Conservation (phyloP, 2,329 filamentous ascomycete species). For the Penicillium hesseltinei region DNA sequence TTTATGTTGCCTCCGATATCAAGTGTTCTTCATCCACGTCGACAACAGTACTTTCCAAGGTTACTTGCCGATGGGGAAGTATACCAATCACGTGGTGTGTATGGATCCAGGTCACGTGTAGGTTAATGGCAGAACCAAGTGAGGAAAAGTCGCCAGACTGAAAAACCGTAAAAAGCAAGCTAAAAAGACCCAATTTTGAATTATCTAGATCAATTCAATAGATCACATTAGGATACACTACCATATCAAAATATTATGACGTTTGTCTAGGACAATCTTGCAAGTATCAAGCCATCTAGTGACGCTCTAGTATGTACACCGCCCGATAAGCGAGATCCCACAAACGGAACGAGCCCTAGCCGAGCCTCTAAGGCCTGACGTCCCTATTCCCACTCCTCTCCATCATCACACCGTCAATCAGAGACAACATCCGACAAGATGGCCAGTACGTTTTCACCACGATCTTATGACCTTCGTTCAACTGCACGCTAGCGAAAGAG, state of each 20-base stretch:
- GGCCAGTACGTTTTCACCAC: conserved; percentile 42
- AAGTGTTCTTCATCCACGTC: neutral
- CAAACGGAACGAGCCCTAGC: conserved; percentile 40
- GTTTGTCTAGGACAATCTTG: neutral
- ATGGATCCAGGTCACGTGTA: neutral
- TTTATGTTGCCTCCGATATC: no score
- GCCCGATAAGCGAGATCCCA: conserved; percentile 43
- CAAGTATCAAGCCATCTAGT: neutral
- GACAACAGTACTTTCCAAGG: neutral
- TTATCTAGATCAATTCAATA: neutral
- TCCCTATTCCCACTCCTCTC: conserved; percentile 30
- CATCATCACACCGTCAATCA: conserved; percentile 41
- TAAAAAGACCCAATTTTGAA: neutral
- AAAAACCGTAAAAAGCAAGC: neutral
- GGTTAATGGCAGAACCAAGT: neutral
- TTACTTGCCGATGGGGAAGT: neutral
- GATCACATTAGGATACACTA: neutral
- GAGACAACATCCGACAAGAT: conserved; percentile 47
- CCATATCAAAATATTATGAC: neutral
- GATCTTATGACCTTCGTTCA: conserved; percentile 1
- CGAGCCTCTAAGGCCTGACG: conserved; percentile 32
- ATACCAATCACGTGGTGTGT: conserved; percentile 11
- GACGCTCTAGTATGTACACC: conserved; percentile 22
- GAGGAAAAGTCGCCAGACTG: neutral
- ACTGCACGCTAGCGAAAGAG: neutral